A percentile compares a stretch with the other conserved stretches of the same genome.
phyloP scores from a whole-genome alignment of 2,329 filamentous ascomycete genomes.

The Cercospora janseana region DNA sequence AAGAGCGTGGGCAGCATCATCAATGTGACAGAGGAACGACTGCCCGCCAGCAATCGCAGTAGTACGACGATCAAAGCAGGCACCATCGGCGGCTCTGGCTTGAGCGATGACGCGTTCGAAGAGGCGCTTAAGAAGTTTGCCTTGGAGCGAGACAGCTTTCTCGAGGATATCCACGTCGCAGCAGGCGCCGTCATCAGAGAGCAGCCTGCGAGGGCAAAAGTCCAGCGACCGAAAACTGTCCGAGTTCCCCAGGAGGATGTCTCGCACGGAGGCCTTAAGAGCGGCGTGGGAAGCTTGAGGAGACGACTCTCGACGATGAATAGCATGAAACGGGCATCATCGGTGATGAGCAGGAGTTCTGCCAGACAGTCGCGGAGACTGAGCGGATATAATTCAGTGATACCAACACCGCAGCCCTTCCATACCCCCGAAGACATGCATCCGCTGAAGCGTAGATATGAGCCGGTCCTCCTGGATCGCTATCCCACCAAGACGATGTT shows the following conservation, averaged over 20 bases:
- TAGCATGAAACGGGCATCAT: slow-evolving; percentile 84
- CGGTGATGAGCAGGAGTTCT: slow-evolving; percentile 64
- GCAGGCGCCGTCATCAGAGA: slow-evolving; percentile 66
- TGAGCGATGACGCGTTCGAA: slow-evolving; percentile 75
- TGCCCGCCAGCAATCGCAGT: slow-evolving; percentile 61
- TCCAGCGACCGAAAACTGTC: slow-evolving; percentile 73
- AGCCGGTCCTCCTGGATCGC: slow-evolving; percentile 91
- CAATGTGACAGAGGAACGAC: slow-evolving; percentile 44
- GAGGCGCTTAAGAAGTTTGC: slow-evolving; percentile 91
- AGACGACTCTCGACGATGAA: slow-evolving; percentile 96
- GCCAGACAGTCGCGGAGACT: slow-evolving; percentile 80
- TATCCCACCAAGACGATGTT: slow-evolving; percentile 82
- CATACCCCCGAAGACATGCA: slow-evolving; percentile 92
- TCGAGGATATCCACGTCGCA: slow-evolving; percentile 86
- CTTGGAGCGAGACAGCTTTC: slow-evolving; percentile 87
- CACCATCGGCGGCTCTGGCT: slow-evolving; percentile 41
- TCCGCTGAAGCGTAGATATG: slow-evolving; percentile 87
- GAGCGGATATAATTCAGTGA: slow-evolving; percentile 98
- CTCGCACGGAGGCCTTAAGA: slow-evolving; percentile 47
- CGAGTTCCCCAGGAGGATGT: slow-evolving; percentile 73
- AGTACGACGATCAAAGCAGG: slow-evolving; percentile 60
- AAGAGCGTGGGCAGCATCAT: slow-evolving; percentile 54
- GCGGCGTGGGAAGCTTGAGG: slow-evolving; percentile 78
- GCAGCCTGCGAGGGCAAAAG: slow-evolving; percentile 46
- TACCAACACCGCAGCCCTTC: slow-evolving; percentile 86